Percentiles rank a stretch among this genome's conserved stretches.
phyloP scores from a whole-genome alignment of 1,284 basidiomycete species.

The Puccinia horiana region DNA sequence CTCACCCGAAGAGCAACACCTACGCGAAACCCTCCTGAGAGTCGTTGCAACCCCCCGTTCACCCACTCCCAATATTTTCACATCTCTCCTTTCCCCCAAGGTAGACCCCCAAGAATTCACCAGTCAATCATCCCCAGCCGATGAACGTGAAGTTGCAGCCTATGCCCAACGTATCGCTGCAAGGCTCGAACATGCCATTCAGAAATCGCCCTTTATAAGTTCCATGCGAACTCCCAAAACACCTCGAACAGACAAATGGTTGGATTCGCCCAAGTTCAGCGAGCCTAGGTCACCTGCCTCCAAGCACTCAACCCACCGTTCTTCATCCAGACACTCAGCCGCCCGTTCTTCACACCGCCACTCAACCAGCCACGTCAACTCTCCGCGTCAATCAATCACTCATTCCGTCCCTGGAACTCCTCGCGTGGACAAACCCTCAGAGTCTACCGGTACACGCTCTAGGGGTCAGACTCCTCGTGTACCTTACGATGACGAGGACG shows the following conservation, averaged over 20 bases:
- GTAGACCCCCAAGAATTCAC: not conserved
- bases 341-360: not conserved
- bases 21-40: conserved; percentile 28
- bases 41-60: not conserved
- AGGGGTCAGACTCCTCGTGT: not conserved
- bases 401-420: not conserved
- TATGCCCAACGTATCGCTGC: conserved; percentile 8
- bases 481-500: not conserved
- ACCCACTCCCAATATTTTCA: not conserved
- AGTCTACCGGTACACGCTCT: not conserved
- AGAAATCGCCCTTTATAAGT: conserved; percentile 28
- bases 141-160: conserved; percentile 10
- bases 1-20: conserved; percentile 30
- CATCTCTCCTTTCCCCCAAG: conserved; percentile 4
- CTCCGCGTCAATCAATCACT: not conserved
- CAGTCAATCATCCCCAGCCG: not conserved
- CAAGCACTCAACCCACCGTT: not conserved
- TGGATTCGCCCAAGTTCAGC: not conserved
- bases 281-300: conserved; percentile 10
- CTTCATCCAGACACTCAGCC: not conserved
- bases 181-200: conserved; percentile 32
- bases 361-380: not conserved
- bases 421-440: not conserved
- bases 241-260: not conserved
- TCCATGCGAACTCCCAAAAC: not conserved